Conservation (phyloP, 2,329 filamentous ascomycete genomes). For the Stagonosporopsis cucurbitacearum region DNA sequence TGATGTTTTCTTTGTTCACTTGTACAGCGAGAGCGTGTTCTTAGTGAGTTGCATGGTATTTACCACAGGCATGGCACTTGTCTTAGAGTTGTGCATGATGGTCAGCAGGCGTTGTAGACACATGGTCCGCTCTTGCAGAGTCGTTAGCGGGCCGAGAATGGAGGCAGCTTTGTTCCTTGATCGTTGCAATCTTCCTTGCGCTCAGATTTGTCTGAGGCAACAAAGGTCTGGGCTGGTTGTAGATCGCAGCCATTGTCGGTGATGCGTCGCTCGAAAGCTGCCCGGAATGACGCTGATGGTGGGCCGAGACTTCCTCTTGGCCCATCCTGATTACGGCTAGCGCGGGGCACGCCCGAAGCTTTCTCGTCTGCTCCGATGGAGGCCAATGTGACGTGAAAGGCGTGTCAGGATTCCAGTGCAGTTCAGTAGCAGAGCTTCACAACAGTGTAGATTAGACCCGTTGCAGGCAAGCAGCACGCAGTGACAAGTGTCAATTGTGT, state of each 20-base stretch:
- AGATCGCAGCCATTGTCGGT: neutral
- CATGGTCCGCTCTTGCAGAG: neutral
- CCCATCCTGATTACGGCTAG: neutral
- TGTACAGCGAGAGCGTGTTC: neutral
- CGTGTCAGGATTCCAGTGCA: neutral
- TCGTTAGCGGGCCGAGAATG: neutral
- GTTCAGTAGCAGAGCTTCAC: neutral
- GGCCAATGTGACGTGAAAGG: neutral
- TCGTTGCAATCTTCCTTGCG: neutral
- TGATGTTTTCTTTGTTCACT: neutral
- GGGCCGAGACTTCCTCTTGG: neutral
- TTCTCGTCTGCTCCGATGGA: neutral
- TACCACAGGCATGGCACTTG: neutral
- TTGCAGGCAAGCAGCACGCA: neutral
- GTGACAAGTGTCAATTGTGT: neutral
- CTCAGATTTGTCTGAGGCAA: neutral
- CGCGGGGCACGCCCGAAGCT: neutral
- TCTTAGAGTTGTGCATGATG: neutral
- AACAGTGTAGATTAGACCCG: neutral
- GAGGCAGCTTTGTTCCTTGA: neutral
- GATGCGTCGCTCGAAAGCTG: neutral
- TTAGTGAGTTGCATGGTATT: slow-evolving; percentile 6
- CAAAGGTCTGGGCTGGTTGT: neutral
- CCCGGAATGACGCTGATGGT: neutral
- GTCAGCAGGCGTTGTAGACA: neutral